Conservation (phyloP, 441 rosid genomes). For the Gossypium gossypioides region DNA sequence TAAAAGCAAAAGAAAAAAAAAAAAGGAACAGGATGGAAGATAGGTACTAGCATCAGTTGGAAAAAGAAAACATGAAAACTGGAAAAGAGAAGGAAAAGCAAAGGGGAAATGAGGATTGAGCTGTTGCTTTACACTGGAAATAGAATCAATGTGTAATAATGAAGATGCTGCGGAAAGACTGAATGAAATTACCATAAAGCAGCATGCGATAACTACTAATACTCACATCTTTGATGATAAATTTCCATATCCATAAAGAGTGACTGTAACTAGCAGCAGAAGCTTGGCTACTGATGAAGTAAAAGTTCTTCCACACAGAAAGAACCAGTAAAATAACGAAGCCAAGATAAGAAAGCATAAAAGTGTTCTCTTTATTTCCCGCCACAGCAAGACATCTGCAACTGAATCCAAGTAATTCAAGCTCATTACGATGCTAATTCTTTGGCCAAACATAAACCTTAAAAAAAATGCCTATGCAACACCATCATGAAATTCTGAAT, state of each 20-base stretch:
- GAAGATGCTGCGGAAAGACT: neutral
- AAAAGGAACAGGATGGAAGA: neutral
- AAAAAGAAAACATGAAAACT: neutral
- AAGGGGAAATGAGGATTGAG: neutral
- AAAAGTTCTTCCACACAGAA: slow-evolving; percentile 61
- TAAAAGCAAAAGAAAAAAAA: neutral
- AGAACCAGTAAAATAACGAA: slow-evolving; percentile 65
- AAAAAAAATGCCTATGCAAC: slow-evolving; percentile 5
- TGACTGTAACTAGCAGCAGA: slow-evolving; percentile 38
- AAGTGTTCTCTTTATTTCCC: slow-evolving; percentile 77
- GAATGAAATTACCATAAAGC: slow-evolving; percentile 3
- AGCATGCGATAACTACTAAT: slow-evolving; percentile 3
- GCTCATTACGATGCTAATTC: neutral
- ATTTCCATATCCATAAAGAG: slow-evolving; percentile 47
- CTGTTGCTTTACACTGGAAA: neutral
- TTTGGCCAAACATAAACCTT: slow-evolving; percentile 10
- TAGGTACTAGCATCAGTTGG: neutral
- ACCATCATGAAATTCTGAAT: slow-evolving; percentile 4
- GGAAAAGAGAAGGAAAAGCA: neutral
- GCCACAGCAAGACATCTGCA: slow-evolving; percentile 86
- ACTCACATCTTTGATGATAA: slow-evolving; percentile 62
- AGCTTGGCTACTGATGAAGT: slow-evolving; percentile 63
- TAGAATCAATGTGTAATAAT: neutral
- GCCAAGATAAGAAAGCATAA: slow-evolving; percentile 41
- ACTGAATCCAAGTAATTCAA: slow-evolving; percentile 44